Percentiles rank a stretch among this genome's conserved stretches.
Evolutionary conservation across 768 basidiomycete genomes (phyloP).

Genomic region (Phylloporus sp.): DNA sequence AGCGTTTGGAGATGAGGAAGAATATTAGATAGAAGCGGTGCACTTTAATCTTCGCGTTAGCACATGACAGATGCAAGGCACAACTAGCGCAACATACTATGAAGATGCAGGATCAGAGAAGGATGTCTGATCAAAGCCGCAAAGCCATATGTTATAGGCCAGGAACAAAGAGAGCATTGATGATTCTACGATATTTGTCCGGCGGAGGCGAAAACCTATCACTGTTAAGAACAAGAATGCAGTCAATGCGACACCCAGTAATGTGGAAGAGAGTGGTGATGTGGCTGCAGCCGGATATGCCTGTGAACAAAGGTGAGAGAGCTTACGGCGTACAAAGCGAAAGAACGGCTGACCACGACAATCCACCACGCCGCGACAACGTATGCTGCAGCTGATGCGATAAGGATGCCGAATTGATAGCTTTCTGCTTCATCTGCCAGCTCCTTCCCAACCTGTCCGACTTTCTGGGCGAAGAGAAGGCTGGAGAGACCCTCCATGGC

Average conservation of each 20-base stretch:
- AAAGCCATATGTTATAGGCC: conserved; percentile 88
- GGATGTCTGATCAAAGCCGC: conserved; percentile 72
- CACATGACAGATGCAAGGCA: neutral
- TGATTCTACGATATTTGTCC: conserved; percentile 92
- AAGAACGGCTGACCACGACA: conserved; percentile 53
- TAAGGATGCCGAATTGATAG: conserved; percentile 73
- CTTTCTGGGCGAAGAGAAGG: conserved; percentile 74
- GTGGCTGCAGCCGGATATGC: conserved; percentile 80
- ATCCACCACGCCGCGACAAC: conserved; percentile 87
- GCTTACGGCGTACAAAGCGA: neutral
- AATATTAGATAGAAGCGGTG: conserved; percentile 74
- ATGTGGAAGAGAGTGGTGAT: conserved; percentile 82
- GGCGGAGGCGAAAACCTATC: conserved; percentile 84
- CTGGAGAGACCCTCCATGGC: conserved; percentile 82
- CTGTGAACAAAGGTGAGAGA: conserved; percentile 34
- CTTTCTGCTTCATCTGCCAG: conserved; percentile 69
- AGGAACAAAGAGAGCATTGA: conserved; percentile 84
- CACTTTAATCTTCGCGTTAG: conserved; percentile 37
- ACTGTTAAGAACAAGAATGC: conserved; percentile 86
- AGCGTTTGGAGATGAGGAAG: conserved; percentile 78
- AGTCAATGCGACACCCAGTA: conserved; percentile 84
- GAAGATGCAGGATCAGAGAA: conserved; percentile 71
- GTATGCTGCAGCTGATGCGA: conserved; percentile 74
- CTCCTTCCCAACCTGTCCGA: conserved; percentile 73
- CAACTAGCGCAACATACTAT: conserved; percentile 50